Conservation (phyloP, 2,329 filamentous ascomycete species). For the Ascochyta lentis region DNA sequence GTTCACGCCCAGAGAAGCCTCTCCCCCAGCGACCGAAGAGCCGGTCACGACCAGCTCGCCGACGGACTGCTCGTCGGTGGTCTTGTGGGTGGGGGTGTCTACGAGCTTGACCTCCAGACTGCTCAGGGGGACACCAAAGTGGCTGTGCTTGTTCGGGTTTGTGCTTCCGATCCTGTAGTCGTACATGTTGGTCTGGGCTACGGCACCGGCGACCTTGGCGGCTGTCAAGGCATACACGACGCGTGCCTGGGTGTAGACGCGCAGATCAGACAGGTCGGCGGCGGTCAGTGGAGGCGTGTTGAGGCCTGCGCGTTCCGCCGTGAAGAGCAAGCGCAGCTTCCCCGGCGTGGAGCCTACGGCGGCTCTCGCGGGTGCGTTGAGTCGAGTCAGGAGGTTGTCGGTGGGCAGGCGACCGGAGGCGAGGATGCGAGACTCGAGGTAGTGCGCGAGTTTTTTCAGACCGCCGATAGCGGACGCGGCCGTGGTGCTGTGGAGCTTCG, state of each 20-base stretch:
- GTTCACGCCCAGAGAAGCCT: conserved; percentile 67
- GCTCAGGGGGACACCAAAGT: conserved; percentile 84
- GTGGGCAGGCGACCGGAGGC: conserved; percentile 77
- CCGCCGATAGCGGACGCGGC: conserved; percentile 66
- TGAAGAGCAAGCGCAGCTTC: conserved; percentile 81
- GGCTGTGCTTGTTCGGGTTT: conserved; percentile 55
- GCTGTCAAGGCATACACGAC: conserved; percentile 86
- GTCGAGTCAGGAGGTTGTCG: conserved; percentile 66
- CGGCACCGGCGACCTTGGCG: conserved; percentile 82
- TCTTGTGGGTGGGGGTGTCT: conserved; percentile 66
- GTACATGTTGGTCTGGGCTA: conserved; percentile 85
- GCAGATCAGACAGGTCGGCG: conserved; percentile 76
- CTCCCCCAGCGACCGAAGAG: conserved; percentile 73
- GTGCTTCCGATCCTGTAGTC: conserved; percentile 73
- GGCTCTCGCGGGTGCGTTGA: conserved; percentile 67
- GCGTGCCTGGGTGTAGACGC: conserved; percentile 79
- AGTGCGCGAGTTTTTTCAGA: conserved; percentile 72
- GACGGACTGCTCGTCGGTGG: conserved; percentile 62
- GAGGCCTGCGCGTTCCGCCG: conserved; percentile 74
- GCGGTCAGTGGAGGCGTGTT: conserved; percentile 70
- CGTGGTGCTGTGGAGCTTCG: conserved; percentile 70
- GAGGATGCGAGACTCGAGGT: conserved; percentile 73
- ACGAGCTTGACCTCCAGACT: conserved; percentile 78
- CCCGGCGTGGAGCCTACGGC: conserved; percentile 68
- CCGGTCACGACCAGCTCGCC: conserved; percentile 73